phyloP scores from a whole-genome alignment of 768 basidiomycete species.

The Naganishia kalamii region DNA sequence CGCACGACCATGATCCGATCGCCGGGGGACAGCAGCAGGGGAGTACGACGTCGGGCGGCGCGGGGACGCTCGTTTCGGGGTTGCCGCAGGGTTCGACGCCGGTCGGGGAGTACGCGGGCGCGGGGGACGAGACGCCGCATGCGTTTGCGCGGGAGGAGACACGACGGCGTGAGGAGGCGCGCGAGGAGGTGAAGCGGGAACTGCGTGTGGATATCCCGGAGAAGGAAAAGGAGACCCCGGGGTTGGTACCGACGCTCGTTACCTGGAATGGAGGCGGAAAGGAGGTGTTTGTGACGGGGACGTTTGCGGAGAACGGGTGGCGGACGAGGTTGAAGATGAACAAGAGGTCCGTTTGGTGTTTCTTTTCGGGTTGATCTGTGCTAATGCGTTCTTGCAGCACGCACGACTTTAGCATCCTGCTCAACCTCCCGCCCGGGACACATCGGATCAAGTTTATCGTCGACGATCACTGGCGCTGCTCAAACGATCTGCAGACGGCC shows the following conservation, averaged over 20 bases:
- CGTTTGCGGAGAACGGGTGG: conserved; percentile 47
- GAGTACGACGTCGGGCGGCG: neutral
- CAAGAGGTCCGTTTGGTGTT: conserved; percentile 36
- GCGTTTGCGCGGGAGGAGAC: neutral
- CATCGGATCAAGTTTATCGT: conserved; percentile 93
- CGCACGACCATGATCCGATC: conserved; percentile 12
- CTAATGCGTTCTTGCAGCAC: conserved; percentile 28
- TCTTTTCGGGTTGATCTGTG: neutral
- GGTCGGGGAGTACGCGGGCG: neutral
- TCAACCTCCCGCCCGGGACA: conserved; percentile 73
- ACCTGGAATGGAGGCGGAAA: conserved; percentile 48
- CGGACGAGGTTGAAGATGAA: conserved; percentile 44
- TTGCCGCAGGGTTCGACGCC: neutral
- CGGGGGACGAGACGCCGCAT: neutral
- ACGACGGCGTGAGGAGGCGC: neutral
- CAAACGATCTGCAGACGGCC: conserved; percentile 63
- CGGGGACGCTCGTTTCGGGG: neutral
- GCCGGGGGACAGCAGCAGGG: neutral
- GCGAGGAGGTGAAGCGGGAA: neutral
- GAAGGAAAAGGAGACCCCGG: conserved; percentile 25
- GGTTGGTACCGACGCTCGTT: conserved; percentile 41
- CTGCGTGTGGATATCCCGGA: neutral
- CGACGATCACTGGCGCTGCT: conserved; percentile 73
- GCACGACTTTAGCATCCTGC: conserved; percentile 42
- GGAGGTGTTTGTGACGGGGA: conserved; percentile 46